Conservation (phyloP, 495 filamentous ascomycete genomes). For the Sporormia fimetaria region DNA sequence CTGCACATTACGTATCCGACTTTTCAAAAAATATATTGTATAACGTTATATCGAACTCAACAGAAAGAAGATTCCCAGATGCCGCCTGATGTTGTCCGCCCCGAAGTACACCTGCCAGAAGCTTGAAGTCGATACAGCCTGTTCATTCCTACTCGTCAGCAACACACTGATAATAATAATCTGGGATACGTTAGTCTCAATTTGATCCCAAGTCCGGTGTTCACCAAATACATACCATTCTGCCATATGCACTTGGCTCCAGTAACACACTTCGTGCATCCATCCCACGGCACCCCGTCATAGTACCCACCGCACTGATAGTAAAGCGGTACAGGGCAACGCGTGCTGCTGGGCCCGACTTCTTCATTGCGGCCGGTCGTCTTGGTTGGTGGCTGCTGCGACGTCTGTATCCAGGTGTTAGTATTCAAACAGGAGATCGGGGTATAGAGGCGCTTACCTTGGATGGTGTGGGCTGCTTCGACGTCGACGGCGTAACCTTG, state of each 20-base stretch:
- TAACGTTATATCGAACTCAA: no score
- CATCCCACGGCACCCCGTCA: conserved; percentile 13
- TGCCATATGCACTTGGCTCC: conserved; percentile 12
- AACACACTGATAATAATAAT: conserved; percentile 21
- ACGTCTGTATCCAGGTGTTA: no score
- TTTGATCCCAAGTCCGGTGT: neutral
- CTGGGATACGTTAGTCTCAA: conserved; percentile 3
- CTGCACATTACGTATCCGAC: no score
- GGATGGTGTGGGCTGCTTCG: no score
- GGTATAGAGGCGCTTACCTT: no score
- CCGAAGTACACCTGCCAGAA: no score
- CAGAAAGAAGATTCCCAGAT: no score
- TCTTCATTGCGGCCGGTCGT: conserved; percentile 2
- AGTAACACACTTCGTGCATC: conserved; percentile 14
- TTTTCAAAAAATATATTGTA: no score
- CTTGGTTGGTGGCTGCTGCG: conserved; percentile 2
- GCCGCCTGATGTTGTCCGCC: no score
- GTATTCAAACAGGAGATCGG: no score
- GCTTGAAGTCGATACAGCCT: no score
- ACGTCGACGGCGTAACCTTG: no score
- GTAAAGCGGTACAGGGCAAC: conserved; percentile 19
- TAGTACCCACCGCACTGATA: conserved; percentile 15
- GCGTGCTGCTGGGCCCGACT: conserved; percentile 17
- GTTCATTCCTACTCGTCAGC: conserved; percentile 9
- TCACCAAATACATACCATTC: conserved; percentile 12